Evolutionary conservation across 2,329 filamentous ascomycete genomes (phyloP).

Genomic region (Exophiala dermatitidis): DNA sequence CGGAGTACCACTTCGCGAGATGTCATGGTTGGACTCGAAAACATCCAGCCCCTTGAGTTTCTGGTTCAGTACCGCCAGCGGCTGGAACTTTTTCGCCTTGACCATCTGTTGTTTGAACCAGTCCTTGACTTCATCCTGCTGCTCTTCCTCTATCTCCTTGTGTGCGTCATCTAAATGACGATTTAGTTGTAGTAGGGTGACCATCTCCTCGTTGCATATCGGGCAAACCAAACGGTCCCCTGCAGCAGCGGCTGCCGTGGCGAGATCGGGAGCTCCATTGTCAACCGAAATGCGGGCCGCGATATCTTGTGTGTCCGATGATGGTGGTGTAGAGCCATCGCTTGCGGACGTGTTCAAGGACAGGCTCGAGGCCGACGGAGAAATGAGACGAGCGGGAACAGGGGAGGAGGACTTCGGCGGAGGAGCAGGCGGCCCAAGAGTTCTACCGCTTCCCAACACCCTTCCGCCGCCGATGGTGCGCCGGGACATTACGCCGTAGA

Average conservation of each 20-base stretch:
- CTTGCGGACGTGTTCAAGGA: slow-evolving; percentile 51
- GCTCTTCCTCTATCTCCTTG: slow-evolving; percentile 77
- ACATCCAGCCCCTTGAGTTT: slow-evolving; percentile 88
- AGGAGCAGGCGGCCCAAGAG: slow-evolving; percentile 59
- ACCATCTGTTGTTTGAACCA: slow-evolving; percentile 95
- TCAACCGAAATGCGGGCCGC: slow-evolving; percentile 70
- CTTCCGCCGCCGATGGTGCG: slow-evolving; percentile 87
- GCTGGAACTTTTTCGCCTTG: slow-evolving; percentile 89
- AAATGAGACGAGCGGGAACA: slow-evolving; percentile 44
- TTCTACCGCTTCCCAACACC: slow-evolving; percentile 78
- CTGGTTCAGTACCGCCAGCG: slow-evolving; percentile 82
- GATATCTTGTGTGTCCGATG: slow-evolving; percentile 68
- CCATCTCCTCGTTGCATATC: slow-evolving; percentile 99
- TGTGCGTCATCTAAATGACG: slow-evolving; percentile 82
- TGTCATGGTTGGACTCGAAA: slow-evolving; percentile 81
- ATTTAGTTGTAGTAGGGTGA: slow-evolving; percentile 89
- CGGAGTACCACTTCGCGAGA: slow-evolving; percentile 35
- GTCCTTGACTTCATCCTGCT: slow-evolving; percentile 90
- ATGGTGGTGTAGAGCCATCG: slow-evolving; percentile 64
- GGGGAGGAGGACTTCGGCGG: slow-evolving; percentile 36
- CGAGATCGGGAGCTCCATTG: slow-evolving; percentile 47
- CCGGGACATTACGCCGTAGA: slow-evolving; percentile 58
- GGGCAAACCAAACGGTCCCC: slow-evolving; percentile 75
- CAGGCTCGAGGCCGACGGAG: slow-evolving; percentile 63
- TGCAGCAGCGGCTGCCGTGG: slow-evolving; percentile 46